phyloP scores from a whole-genome alignment of 2,329 filamentous ascomycete genomes.

The Phyllosticta citrichinensis region DNA sequence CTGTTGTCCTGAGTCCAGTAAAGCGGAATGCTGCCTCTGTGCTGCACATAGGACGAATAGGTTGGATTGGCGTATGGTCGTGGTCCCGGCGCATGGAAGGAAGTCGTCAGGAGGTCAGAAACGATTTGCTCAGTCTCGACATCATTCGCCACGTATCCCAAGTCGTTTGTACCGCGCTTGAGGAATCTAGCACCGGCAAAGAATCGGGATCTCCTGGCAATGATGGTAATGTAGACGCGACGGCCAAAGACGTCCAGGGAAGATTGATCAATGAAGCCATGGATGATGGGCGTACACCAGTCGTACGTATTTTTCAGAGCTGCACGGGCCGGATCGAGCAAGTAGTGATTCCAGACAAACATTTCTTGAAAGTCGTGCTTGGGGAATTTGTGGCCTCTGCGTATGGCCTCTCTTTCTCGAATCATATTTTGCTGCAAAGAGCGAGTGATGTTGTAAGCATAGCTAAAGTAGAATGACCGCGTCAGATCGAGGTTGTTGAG shows the following conservation, averaged over 20 bases:
- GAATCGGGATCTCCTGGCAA: constrained; percentile 81
- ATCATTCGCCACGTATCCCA: constrained; percentile 95
- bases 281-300: constrained; percentile 92
- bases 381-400: constrained; percentile 51
- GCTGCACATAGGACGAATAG: constrained; percentile 94
- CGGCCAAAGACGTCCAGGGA: constrained; percentile 68
- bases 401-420: constrained; percentile 62
- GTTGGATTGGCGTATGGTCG: constrained; percentile 78
- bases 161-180: constrained; percentile 88
- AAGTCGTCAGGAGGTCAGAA: constrained; percentile 86
- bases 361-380: constrained; percentile 73
- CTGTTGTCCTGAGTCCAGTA: constrained; percentile 97
- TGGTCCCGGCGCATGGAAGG: constrained; percentile 84
- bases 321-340: constrained; percentile 63
- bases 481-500: constrained; percentile 85
- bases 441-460: constrained; percentile 90
- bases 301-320: constrained; percentile 75
- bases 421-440: constrained; percentile 89
- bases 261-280: constrained; percentile 91
- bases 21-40: constrained; percentile 89
- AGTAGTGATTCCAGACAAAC: constrained; percentile 96
- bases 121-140: constrained; percentile 99
- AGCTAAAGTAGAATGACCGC: constrained; percentile 94
- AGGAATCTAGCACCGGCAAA: constrained; percentile 92
- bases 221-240: constrained; percentile 83